Percentiles rank a stretch among this genome's conserved stretches.
Conservation (phyloP, 495 filamentous ascomycete species). For the Penicillium cinerascens region DNA sequence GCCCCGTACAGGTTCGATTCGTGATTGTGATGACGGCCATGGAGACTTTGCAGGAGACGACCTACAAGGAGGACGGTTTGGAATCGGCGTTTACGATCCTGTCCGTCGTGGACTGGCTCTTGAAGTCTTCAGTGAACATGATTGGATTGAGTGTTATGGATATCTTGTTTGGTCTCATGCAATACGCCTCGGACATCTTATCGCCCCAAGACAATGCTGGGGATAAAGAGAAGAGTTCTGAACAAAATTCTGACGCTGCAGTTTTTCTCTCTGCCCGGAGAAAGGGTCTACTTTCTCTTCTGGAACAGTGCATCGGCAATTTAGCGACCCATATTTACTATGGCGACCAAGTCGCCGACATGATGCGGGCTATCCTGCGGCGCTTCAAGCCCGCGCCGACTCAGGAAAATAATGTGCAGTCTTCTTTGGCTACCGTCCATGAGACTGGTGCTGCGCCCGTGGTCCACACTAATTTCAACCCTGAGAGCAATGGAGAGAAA, state of each 20-base stretch:
- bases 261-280: constrained; percentile 40
- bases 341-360: constrained; percentile 87
- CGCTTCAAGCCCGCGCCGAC: constrained; percentile 64
- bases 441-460: constrained; percentile 18
- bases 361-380: constrained; percentile 73
- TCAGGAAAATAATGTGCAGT: constrained; percentile 33
- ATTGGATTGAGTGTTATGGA: constrained; percentile 95
- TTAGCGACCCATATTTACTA: constrained; percentile 95
- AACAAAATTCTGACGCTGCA: constrained; percentile 5
- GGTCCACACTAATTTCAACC: constrained; percentile 1
- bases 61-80: constrained; percentile 61
- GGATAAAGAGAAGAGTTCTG: constrained; percentile 21
- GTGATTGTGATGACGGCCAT: constrained; percentile 77
- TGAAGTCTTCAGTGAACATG: constrained; percentile 84
- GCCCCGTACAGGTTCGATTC: constrained; percentile 87
- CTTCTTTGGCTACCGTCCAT: constrained; percentile 41
- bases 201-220: constrained; percentile 51
- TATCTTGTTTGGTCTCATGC: constrained; percentile 73
- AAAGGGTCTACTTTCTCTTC: constrained; percentile 56
- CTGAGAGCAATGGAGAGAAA: constrained; percentile 24
- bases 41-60: constrained; percentile 64
- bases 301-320: constrained; percentile 76
- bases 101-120: constrained; percentile 71
- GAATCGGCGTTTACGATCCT: constrained; percentile 67
- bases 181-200: constrained; percentile 72